phyloP scores from a whole-genome alignment of 2,329 filamentous ascomycete species.

The Colletotrichum phormii region DNA sequence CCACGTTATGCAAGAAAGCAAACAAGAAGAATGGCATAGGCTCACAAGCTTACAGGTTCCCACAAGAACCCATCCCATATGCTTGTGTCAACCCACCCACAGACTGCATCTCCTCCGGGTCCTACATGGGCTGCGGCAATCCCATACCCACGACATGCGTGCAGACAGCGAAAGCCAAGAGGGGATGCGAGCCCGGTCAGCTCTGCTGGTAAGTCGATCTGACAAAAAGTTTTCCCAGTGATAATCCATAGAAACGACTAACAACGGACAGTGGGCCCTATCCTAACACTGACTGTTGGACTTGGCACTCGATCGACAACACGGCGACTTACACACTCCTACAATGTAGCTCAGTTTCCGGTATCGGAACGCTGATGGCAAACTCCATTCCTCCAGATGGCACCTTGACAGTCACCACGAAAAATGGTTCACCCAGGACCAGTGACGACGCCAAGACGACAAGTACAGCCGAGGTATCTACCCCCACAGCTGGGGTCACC shows the following conservation, averaged over 20 bases:
- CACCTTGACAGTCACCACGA: not conserved
- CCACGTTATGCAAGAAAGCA: no score
- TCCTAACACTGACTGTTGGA: not conserved
- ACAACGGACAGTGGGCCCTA: not conserved
- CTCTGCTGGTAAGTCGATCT: conserved; percentile 15
- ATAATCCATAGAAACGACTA: not conserved
- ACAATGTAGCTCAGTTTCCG: not conserved
- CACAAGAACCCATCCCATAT: not conserved
- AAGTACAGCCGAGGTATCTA: no score
- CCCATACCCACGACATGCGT: conserved; percentile 18
- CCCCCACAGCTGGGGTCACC: not conserved
- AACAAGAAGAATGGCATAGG: accelerated
- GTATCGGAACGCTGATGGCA: not conserved
- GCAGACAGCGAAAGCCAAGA: not conserved
- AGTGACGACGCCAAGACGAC: not conserved
- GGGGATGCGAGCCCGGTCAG: not conserved
- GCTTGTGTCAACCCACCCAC: not conserved
- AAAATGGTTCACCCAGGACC: not conserved
- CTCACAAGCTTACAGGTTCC: not conserved
- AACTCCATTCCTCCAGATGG: not conserved
- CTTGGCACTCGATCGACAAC: not conserved
- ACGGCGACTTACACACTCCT: conserved; percentile 2
- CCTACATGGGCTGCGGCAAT: conserved; percentile 7
- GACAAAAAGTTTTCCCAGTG: no score
- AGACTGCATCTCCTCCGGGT: conserved; percentile 10